phyloP scores from a whole-genome alignment of 257 asterid genomes.

The Cruciata laevipes region DNA sequence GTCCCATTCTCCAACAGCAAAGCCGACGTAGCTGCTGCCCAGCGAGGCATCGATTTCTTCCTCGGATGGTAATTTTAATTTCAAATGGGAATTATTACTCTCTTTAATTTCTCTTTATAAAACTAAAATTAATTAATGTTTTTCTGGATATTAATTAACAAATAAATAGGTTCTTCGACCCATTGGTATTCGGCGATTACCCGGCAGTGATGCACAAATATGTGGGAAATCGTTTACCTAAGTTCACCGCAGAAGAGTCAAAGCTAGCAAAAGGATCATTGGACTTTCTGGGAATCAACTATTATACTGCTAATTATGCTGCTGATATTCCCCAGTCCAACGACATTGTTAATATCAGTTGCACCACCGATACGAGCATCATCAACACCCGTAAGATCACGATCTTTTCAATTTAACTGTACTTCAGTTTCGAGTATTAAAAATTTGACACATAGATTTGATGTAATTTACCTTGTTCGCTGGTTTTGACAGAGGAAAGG shows the following conservation, averaged over 20 bases:
- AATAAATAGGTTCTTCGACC: conserved; percentile 7
- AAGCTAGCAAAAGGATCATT: conserved; percentile 13
- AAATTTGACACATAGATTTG: background rate
- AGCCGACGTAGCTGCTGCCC: conserved; percentile 35
- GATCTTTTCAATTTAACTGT: background rate
- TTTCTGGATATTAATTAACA: too few relatives aligned
- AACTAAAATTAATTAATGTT: too few relatives aligned
- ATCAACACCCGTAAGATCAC: conserved; percentile 2
- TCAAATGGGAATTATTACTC: too few relatives aligned
- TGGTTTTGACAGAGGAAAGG: background rate
- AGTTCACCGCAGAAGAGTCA: conserved; percentile 8
- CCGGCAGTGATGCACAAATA: conserved; percentile 13
- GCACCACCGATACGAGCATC: conserved; percentile 2
- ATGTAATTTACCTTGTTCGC: background rate
- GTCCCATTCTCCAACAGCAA: conserved; percentile 26
- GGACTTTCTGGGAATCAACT: conserved; percentile 23
- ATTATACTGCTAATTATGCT: conserved; percentile 22
- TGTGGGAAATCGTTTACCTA: conserved; percentile 14
- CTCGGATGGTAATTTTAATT: too few relatives aligned
- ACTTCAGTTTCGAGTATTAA: too few relatives aligned
- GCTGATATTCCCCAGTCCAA: background rate
- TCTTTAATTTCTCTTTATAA: too few relatives aligned
- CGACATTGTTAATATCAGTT: background rate
- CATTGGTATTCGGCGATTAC: conserved; percentile 6
- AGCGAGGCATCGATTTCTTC: conserved; percentile 49